Evolutionary conservation across 2,329 filamentous ascomycete genomes (phyloP), one percentile per base, ranked within the genome.

Genomic region (Emmonsiellopsis sp.): DNA sequence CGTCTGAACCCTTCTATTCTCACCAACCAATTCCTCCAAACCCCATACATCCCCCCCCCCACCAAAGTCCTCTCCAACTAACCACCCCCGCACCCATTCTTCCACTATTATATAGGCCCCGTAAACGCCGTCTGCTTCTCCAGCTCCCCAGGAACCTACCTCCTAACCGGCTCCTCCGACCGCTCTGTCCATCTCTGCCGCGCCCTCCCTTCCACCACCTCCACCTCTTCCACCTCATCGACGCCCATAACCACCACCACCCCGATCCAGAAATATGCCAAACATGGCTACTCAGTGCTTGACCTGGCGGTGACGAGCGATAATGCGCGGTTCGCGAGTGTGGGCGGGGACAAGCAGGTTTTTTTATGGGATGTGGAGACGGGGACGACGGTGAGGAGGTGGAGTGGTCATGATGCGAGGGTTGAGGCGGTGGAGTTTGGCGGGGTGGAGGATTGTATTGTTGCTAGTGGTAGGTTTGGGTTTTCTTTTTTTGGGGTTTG

Each of bases 321-420:
- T 73, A 98, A 98, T 70, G 81, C 89, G 59, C 83, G 83, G 43
- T 96, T 98, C 69, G 85, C 84, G 8, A 91, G 85, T n/a, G 81
- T 83, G 1, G 93, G 93, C 60, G 93, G 93, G 55, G 93, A 98
- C 73, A 87, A 92, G 62, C 79, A 81, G 57, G 89, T 95, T 0
- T 96, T 96, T 66, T 78, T 96, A 5, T 97, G 93, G 93, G 93
- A 98, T 70, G 93, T 97, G 0, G 78, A 85, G 46, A 86, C 84
- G 2, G 89, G 87, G 15, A 78, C 81, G 61, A 95, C 92, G 3
- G 74, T 87, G 30, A 80, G 88, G 20, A 80, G 93, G 31, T 93
- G 92, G 70, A 65, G 69, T 59, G 86, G 85, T 0, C 88, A 93
- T 70, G 78, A 77, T 2, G 81, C 82, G 44, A 77, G 90, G 34